These are phyloP conservation scores for Clavariopsis aquatica DNA, from an alignment of 495 filamentous ascomycete species.

Conservation along the genomic window DNA sequence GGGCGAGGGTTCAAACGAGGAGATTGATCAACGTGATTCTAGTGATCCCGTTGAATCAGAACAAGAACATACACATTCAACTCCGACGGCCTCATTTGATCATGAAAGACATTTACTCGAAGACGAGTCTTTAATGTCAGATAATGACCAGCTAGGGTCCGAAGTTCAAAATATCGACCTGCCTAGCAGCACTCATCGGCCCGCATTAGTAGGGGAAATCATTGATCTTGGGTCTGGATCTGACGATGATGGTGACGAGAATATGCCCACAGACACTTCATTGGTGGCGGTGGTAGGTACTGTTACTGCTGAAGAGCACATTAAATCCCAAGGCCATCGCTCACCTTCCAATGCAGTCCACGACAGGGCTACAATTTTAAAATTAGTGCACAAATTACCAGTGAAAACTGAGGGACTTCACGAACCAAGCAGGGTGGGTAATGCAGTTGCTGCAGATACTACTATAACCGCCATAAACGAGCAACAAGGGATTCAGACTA, in stretches of 20 bases:
- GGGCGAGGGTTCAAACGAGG: background rate
- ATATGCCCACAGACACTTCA: background rate
- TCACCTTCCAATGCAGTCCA: too few relatives aligned
- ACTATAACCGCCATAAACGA: background rate
- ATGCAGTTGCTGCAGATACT: background rate
- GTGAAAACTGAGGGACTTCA: too few relatives aligned
- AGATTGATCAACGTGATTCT: conserved; percentile 1
- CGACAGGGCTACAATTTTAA: too few relatives aligned
- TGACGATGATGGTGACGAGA: conserved; percentile 23
- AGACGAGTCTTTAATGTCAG: background rate
- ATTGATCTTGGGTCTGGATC: conserved; percentile 37
- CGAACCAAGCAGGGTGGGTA: too few relatives aligned
- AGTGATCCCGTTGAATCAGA: background rate
- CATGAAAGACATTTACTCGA: background rate
- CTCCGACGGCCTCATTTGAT: background rate
- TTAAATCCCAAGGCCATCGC: too few relatives aligned
- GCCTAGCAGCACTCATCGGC: background rate
- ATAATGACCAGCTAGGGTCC: background rate
- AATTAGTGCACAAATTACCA: too few relatives aligned
- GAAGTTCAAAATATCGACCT: background rate
- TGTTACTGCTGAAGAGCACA: background rate
- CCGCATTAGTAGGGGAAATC: conserved; percentile 14
- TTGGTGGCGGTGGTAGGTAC: background rate
- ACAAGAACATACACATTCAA: background rate
- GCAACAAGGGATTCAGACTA: background rate